Conservation (phyloP, 768 basidiomycete species). For the Exsudoporus frostii region DNA sequence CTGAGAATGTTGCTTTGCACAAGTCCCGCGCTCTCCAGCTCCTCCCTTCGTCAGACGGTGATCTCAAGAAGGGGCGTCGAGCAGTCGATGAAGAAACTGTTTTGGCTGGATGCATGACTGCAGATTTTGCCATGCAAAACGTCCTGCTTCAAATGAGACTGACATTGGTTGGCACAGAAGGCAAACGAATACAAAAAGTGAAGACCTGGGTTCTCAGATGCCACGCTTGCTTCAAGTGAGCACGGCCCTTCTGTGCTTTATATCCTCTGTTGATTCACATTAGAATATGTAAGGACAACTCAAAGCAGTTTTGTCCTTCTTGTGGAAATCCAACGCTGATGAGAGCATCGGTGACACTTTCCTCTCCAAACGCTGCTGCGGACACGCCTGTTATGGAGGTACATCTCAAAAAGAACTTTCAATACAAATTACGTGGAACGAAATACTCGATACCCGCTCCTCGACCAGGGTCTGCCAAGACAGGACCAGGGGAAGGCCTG, state of each 20-base stretch:
- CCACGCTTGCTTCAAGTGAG: slow-evolving; percentile 99
- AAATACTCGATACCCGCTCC: slow-evolving; percentile 91
- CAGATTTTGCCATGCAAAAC: slow-evolving; percentile 99
- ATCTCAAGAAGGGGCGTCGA: slow-evolving; percentile 32
- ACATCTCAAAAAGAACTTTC: slow-evolving; percentile 95
- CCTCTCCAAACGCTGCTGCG: slow-evolving; percentile 57
- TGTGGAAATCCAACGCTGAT: slow-evolving; percentile 92
- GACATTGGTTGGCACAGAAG: slow-evolving; percentile 84
- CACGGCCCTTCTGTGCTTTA: slow-evolving; percentile 9
- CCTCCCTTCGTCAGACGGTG: slow-evolving; percentile 52
- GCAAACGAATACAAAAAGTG: slow-evolving; percentile 84
- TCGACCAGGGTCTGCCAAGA: slow-evolving; percentile 84
- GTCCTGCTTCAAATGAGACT: slow-evolving; percentile 93
- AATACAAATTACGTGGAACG: slow-evolving; percentile 88
- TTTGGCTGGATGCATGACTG: slow-evolving; percentile 89
- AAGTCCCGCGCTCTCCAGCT: slow-evolving; percentile 86
- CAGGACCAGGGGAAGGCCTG: slow-evolving; percentile 74
- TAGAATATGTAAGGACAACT: slow-evolving; percentile 93
- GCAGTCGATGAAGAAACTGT: slow-evolving; percentile 41
- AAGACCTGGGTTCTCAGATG: slow-evolving; percentile 96
- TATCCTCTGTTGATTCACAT: neutral
- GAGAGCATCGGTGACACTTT: slow-evolving; percentile 86
- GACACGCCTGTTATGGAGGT: slow-evolving; percentile 73
- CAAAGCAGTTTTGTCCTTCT: slow-evolving; percentile 95
- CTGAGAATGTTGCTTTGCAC: slow-evolving; percentile 76